Percentiles rank a stretch among this genome's conserved stretches.
These are phyloP conservation scores for Pichia eremophila DNA, from an alignment of 805 yeast species.

Conservation along the genomic window DNA sequence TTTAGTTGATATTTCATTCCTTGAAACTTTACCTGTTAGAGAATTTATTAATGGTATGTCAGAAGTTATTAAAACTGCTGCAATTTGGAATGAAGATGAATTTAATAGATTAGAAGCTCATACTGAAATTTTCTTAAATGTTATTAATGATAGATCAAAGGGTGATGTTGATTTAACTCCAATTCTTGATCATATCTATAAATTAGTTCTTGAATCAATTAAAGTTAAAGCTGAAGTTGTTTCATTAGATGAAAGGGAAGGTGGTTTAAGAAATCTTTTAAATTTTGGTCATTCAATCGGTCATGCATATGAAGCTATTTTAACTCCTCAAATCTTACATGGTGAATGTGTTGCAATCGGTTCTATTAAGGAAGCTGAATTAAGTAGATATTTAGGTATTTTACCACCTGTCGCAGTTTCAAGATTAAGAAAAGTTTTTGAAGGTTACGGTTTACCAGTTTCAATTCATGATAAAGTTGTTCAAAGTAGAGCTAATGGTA, in stretches of 20 bases:
- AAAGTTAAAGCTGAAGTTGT: constrained; percentile 92
- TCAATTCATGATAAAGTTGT: constrained; percentile 66
- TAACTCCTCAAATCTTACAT: constrained; percentile 92
- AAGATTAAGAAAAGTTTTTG: constrained; percentile 70
- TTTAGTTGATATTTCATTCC: constrained; percentile 78
- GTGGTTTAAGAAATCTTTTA: constrained; percentile 82
- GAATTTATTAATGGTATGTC: constrained; percentile 98
- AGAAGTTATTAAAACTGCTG: constrained; percentile 95
- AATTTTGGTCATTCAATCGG: constrained; percentile 98
- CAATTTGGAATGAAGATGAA: constrained; percentile 90
- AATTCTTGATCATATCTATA: constrained; percentile 65
- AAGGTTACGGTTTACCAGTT: constrained; percentile 80
- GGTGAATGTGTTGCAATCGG: constrained; percentile 99
- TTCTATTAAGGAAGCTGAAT: constrained; percentile 88
- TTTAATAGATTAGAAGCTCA: constrained; percentile 76
- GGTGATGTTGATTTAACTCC: constrained; percentile 52
- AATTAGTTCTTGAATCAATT: constrained; percentile 77
- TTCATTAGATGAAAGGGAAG: constrained; percentile 88
- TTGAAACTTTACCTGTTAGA: constrained; percentile 81
- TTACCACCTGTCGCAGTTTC: constrained; percentile 91
- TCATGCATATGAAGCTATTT: constrained; percentile 95
- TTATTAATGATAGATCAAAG: constrained; percentile 40
- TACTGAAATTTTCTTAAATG: constrained; percentile 57
- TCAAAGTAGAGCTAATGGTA: constrained; percentile 56
- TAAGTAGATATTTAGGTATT: constrained; percentile 84